Base-by-base conservation (phyloP, 1,139 yeast genomes). In the Protomyces macrosporus region DNA sequence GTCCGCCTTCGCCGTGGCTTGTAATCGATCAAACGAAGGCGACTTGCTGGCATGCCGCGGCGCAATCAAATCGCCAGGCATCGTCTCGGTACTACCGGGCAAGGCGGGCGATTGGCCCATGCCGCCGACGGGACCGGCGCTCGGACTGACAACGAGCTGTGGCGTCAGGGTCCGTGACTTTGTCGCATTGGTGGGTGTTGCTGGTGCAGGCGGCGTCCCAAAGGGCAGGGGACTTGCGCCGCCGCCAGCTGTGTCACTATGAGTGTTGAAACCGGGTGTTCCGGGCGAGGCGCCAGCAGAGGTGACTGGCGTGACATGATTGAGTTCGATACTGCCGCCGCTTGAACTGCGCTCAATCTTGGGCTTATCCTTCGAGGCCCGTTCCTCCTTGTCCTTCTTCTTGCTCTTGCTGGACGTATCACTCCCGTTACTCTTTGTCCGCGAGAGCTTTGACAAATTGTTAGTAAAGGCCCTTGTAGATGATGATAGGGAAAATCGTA, bases 51-150 rank as follows among this genome's bases (percentile, higher is more conserved):
- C 70, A 34, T 66, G 67, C 55, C 66, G 63, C 42, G 71, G 71
- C n/a, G 73, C 67, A 40, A 74, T 73, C 53, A 75, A 67, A 62
- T 75, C 77, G 50, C 71, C 72, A 6, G 77, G 77, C 77, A 75
- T 75, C 10, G 76, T 74, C 64, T 75, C 77, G 3, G 75, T 73
- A 36, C 75, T 70, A 16, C 77, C 76, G 6, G 78, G 77, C 10
- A 75, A 74, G 0, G 76, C 76, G n/a, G 68, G 67, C 61, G 66
- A 65, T 45, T 65, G 63, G 6, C 34, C 4, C 16, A 16, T 52
- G 9, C 12, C 39, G 39, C 39, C 12, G 23, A 23, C 23, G 23
- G 23, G 23, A 23, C 23, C 23, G 10, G 23, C 50, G 9, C 59
- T n/a, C 35, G 64, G 45, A 34, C 63, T 57, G 12, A 64, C 35